Base-by-base conservation (phyloP, 495 filamentous ascomycete genomes). In the Talaromyces ruber region DNA sequence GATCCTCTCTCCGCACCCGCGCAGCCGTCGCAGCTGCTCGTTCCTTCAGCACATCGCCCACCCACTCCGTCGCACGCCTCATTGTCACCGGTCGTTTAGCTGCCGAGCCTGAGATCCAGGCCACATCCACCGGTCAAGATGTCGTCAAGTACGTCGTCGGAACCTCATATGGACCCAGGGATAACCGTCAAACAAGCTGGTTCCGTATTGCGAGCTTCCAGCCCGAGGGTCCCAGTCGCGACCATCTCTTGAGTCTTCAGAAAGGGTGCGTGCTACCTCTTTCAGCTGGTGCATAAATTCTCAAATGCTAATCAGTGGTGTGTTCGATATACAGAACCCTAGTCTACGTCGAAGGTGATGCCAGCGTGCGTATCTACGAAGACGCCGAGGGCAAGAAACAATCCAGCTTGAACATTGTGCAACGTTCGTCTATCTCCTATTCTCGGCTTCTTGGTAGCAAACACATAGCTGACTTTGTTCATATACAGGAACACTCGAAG, bases 21-120 rank as follows among this genome's bases (percentile, higher is more conserved):
- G 64, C 71, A 57, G 65, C 71, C 53, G 55, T 64, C 39, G 39
- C 65, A 64, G 61, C 83, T 58, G 72, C 77, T 64, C 88, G 88
- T 70, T 68, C 81, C 70, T 86, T 91, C 75, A 81, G 77, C 74
- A 75, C 75, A 65, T 82, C 82, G 56, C 68, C 76, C 16, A 65
- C 74, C 59, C 69, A 73, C 60, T 66, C 72, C 50, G 60, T 81
- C 61, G 83, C 86, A 57, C 79, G 79, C 61, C 79, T 95, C 76
- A 87, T 82, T 68, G 70, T 96, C 75, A 82, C 92, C 66, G 92
- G 91, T 71, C 86, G 86, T 66, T 84, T 95, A 18, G 90, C 79
- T 59, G 79, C 76, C 60, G 72, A 81, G 29, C 92, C 92, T 45
- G 90, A 94, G 79, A 63, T 89, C 64, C 71, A 72, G 3, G 73